Percentiles rank a stretch among this genome's conserved stretches.
phyloP scores from a whole-genome alignment of 2,329 filamentous ascomycete species.

The Delphinella strobiligena region DNA sequence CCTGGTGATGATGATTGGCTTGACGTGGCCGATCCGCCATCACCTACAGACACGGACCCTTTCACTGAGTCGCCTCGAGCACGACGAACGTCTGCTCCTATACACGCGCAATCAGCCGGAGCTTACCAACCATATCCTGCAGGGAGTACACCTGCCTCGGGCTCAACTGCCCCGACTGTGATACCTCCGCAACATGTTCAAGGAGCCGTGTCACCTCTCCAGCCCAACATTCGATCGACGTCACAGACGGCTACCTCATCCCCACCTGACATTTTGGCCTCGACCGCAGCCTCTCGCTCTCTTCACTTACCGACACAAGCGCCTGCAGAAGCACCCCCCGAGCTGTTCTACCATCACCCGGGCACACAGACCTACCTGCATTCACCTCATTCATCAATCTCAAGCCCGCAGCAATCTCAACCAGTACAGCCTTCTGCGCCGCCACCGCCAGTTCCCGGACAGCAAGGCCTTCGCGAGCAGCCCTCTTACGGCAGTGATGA shows the following conservation, averaged over 20 bases:
- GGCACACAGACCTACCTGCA: conserved; percentile 21
- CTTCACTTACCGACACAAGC: neutral
- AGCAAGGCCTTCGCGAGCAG: conserved; percentile 28
- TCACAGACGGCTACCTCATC: neutral
- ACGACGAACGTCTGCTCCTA: conserved; percentile 22
- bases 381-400: conserved; percentile 12
- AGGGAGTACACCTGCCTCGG: conserved; percentile 10
- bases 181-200: conserved; percentile 8
- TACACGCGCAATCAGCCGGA: conserved; percentile 9
- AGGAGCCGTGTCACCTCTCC: conserved; percentile 2
- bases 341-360: conserved; percentile 35
- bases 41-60: conserved; percentile 49
- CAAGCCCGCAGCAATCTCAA: neutral
- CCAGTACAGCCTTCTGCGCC: conserved; percentile 1
- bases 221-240: neutral
- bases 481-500: conserved; percentile 46
- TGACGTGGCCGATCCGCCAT: conserved; percentile 40
- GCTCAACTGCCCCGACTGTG: conserved; percentile 15
- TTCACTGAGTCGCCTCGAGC: conserved; percentile 41
- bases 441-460: conserved; percentile 5
- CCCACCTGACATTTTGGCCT: neutral
- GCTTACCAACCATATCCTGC: conserved; percentile 20
- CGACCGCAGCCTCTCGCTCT: neutral
- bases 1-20: conserved; percentile 25
- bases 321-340: neutral